A percentile compares a stretch with the other conserved stretches of the same genome.
Conservation (phyloP, 306 rosid genomes). For the Hippophae rhamnoides region DNA sequence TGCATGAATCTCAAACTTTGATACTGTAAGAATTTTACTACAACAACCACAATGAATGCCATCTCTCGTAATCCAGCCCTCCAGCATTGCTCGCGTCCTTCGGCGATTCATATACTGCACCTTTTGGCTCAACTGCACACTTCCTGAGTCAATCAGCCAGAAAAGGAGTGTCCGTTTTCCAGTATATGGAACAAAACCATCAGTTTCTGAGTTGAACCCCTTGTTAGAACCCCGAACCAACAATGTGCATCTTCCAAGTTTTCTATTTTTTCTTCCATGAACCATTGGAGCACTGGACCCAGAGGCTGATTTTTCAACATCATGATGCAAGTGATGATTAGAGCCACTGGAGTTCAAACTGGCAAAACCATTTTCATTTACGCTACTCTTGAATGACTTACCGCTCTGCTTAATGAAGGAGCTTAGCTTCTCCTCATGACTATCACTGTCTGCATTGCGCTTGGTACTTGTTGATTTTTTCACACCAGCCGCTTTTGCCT, state of each 20-base stretch:
- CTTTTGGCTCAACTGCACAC: constrained; percentile 74
- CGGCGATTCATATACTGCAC: constrained; percentile 78
- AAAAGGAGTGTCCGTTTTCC: constrained; percentile 89
- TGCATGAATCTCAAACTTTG: constrained; percentile 93
- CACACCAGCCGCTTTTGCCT: constrained; percentile 36
- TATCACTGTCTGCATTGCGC: constrained; percentile 51
- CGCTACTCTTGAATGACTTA: constrained; percentile 56
- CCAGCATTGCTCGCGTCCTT: constrained; percentile 63
- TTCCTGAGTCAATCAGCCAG: constrained; percentile 81
- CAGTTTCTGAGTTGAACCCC: constrained; percentile 61
- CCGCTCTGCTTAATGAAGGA: constrained; percentile 72
- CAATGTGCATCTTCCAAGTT: constrained; percentile 68
- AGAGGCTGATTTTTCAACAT: constrained; percentile 30
- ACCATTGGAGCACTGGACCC: constrained; percentile 42
- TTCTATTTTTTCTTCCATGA: constrained; percentile 67
- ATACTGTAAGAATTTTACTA: constrained; percentile 85
- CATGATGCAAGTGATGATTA: constrained; percentile 26
- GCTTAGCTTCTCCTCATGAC: constrained; percentile 80
- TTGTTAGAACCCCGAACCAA: constrained; percentile 70
- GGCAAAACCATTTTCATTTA: constrained; percentile 43
- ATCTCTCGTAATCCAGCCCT: constrained; percentile 94
- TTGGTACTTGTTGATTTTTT: constrained; percentile 37
- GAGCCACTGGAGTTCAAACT: constrained; percentile 35
- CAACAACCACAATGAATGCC: constrained; percentile 96
- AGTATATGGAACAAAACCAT: constrained; percentile 81